Evolutionary conservation across 2,329 filamentous ascomycete genomes (phyloP), one percentile per base, ranked within the genome.

Genomic region (Aspergillaceae sp.): DNA sequence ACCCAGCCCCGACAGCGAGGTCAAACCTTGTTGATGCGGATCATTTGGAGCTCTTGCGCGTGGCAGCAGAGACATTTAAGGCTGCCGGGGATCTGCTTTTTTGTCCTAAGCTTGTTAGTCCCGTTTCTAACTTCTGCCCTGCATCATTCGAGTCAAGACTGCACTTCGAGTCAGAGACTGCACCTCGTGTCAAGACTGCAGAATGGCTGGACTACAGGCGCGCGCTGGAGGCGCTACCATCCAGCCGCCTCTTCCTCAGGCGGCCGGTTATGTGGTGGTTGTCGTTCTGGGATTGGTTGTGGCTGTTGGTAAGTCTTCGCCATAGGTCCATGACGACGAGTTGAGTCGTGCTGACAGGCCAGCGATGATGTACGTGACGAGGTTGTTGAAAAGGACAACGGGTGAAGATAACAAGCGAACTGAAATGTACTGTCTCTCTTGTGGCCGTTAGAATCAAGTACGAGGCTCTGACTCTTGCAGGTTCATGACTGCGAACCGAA

Each of bases 401-500:
- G 72, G 72, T 1, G 74, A 78, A 49, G 74, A 77, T 41, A 77
- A 76, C 45, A 64, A 66, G 26, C 76, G 72, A 19, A 76, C 73
- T 0, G 75, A 78, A 56, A 78, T 76, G 73, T 68, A 45, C 3
- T 7, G 1, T 9, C 6, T 11, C 19, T 11, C 35, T 19, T 19
- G 19, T 19, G 19, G 19, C 19, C 19, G 19, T 19, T 19, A 19
- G 19, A 19, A 19, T 8, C 7, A 9, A 7, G 3, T 3, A 19
- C 8, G 4, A 26, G 36, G 26, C 26, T 38, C n/a, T 8, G 19
- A 38, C 6, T 28, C 42, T 36, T 2, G 11, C 41, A 69, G 66
- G 66, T 77, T 77, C 54, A 77, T 77, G 69, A 74, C 72, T 0
- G 75, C 75, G 2, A 77, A 78, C 44, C 68, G 74, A 4, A 68